Conservation (phyloP, 495 filamentous ascomycete species). For the Darksidea phi region DNA sequence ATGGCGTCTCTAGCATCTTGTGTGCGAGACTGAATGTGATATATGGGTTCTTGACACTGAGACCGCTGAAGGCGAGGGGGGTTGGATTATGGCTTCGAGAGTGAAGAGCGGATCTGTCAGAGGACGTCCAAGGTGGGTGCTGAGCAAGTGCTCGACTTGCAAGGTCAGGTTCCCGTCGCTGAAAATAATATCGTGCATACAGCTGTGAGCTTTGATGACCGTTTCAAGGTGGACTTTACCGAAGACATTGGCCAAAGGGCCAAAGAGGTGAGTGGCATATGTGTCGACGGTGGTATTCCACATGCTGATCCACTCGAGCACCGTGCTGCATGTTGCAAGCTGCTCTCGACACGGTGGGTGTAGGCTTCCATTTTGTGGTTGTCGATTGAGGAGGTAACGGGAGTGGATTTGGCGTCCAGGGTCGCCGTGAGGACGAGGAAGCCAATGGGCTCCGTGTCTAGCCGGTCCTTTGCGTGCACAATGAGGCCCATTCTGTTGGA, state of each 20-base stretch:
- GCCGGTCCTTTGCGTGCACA: not conserved
- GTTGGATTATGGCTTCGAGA: slow-evolving; percentile 26
- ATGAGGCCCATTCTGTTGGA: slow-evolving; percentile 8
- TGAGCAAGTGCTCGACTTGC: slow-evolving; percentile 15
- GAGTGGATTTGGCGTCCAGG: not conserved
- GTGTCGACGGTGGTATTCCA: slow-evolving; percentile 24
- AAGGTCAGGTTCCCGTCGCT: slow-evolving; percentile 7
- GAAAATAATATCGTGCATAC: slow-evolving; percentile 26
- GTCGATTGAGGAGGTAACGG: slow-evolving; percentile 20
- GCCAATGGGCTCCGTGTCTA: slow-evolving; percentile 2
- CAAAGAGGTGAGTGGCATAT: slow-evolving; percentile 22
- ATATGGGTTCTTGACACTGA: slow-evolving; percentile 32
- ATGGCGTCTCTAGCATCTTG: slow-evolving; percentile 5
- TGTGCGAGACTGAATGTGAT: slow-evolving; percentile 19
- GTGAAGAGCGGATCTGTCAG: not conserved
- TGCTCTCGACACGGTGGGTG: slow-evolving; percentile 19
- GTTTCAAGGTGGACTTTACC: slow-evolving; percentile 26
- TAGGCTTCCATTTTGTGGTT: slow-evolving; percentile 13
- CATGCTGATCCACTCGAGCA: slow-evolving; percentile 25
- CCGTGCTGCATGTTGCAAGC: slow-evolving; percentile 15
- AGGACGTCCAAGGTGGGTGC: not conserved
- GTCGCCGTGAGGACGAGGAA: slow-evolving; percentile 6
- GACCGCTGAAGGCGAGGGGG: slow-evolving; percentile 27
- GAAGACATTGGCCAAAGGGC: slow-evolving; percentile 24
- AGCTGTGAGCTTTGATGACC: slow-evolving; percentile 11